These are phyloP conservation scores for Colletotrichum lupini DNA, from an alignment of 2,329 filamentous ascomycete species.

Conservation along the genomic window DNA sequence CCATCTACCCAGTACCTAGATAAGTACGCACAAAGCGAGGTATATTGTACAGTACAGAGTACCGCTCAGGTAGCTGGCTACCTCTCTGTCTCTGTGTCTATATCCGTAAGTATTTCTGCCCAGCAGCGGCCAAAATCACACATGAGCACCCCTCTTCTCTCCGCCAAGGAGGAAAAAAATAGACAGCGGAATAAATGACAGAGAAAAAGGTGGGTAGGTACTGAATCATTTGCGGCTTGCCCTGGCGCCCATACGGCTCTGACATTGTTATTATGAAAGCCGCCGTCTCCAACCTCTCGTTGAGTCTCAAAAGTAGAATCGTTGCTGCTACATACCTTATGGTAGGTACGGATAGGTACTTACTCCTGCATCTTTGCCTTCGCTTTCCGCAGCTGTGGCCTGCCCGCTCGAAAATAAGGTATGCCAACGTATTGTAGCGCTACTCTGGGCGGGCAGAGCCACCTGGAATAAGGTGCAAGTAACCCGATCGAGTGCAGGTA, in stretches of 20 bases:
- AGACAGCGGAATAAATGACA: not conserved
- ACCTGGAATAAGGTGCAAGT: slow-evolving; percentile 4
- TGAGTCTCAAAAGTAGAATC: not conserved
- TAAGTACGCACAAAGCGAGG: too few species aligned
- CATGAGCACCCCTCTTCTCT: not conserved
- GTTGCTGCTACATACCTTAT: not conserved
- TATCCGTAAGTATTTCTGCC: not conserved
- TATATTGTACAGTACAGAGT: too few species aligned
- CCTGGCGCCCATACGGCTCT: not conserved
- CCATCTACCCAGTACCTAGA: not conserved
- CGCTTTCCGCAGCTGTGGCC: not conserved
- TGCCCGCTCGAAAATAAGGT: slow-evolving; percentile 7
- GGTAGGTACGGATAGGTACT: not conserved
- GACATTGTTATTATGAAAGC: not conserved
- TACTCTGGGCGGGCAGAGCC: not conserved
- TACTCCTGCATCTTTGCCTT: not conserved
- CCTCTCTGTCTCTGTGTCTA: not conserved
- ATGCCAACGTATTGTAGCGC: slow-evolving; percentile 1
- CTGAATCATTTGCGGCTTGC: not conserved
- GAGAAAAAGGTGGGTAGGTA: not conserved
- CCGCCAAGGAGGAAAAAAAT: not conserved
- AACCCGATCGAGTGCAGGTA: slow-evolving; percentile 24
- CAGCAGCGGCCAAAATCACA: not conserved
- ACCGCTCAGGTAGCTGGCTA: not conserved
- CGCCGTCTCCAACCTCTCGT: not conserved